These are phyloP conservation scores for Neofusicoccum parvum DNA, from an alignment of 2,329 filamentous ascomycete species.

Conservation along the genomic window DNA sequence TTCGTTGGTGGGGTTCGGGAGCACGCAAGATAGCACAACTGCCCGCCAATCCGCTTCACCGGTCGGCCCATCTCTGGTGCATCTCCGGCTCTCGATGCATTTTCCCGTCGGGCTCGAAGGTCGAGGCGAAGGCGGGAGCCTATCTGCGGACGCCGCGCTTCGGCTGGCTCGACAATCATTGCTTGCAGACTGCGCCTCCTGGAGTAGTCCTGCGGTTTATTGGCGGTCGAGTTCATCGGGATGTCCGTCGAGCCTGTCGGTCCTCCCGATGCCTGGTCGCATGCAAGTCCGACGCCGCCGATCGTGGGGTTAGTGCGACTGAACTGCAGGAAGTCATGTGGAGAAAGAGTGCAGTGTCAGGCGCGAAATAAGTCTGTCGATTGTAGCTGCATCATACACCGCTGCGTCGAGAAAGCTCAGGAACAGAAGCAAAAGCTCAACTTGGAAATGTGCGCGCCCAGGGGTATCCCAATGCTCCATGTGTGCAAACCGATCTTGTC, in stretches of 20 bases:
- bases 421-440: not conserved
- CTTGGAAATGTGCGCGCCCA: not conserved
- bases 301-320: not conserved
- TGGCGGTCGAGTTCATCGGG: not conserved
- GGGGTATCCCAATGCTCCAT: slow-evolving; percentile 10
- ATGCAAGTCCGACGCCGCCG: not conserved
- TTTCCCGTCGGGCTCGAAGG: not conserved
- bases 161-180: not conserved
- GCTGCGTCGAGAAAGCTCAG: not conserved
- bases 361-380: not conserved
- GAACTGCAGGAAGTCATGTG: no score
- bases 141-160: not conserved
- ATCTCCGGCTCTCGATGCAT: not conserved
- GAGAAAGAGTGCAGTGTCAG: no score
- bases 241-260: not conserved
- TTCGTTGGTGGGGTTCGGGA: not conserved
- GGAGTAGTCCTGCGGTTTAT: no score
- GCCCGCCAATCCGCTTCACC: not conserved
- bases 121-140: not conserved
- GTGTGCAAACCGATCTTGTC: not conserved
- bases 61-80: not conserved
- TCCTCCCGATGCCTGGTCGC: slow-evolving; percentile 1
- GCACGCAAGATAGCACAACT: slow-evolving; percentile 15
- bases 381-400: not conserved
- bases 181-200: not conserved